Evolutionary conservation across 345 rosid genomes (phyloP).

Genomic region (Populus nigra): DNA sequence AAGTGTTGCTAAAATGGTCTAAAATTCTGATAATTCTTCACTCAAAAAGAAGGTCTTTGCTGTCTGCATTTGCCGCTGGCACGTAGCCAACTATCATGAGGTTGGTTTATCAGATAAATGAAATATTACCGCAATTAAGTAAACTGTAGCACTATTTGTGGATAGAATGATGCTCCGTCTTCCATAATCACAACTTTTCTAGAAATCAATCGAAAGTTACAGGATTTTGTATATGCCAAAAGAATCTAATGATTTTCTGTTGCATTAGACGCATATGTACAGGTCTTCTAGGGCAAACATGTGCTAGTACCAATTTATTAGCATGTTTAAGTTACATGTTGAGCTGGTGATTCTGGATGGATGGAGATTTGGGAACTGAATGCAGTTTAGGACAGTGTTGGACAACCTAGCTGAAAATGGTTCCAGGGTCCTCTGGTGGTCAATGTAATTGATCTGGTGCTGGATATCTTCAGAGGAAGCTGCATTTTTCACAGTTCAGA

Average conservation of each 20-base stretch:
- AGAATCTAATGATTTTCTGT: neutral
- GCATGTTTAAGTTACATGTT: too few relatives aligned
- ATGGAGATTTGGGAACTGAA: too few relatives aligned
- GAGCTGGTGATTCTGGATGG: too few relatives aligned
- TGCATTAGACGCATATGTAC: neutral
- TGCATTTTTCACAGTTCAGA: neutral
- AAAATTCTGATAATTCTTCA: neutral
- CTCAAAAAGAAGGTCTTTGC: neutral
- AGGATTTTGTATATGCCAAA: neutral
- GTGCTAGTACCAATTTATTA: too few relatives aligned
- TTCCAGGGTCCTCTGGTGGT: too few relatives aligned
- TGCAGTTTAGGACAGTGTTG: too few relatives aligned
- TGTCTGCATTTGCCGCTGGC: neutral
- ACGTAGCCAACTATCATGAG: neutral
- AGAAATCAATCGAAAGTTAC: neutral
- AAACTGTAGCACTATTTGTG: neutral
- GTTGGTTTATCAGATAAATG: neutral
- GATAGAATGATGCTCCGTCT: neutral
- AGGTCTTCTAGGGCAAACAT: too few relatives aligned
- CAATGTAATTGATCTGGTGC: neutral
- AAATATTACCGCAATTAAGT: neutral
- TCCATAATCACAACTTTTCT: too few relatives aligned
- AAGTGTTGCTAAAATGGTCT: neutral
- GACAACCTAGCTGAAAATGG: too few relatives aligned
- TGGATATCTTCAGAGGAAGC: neutral